Evolutionary conservation across 208 protist genomes (phyloP).

Genomic region (Leishmania lainsoni): DNA sequence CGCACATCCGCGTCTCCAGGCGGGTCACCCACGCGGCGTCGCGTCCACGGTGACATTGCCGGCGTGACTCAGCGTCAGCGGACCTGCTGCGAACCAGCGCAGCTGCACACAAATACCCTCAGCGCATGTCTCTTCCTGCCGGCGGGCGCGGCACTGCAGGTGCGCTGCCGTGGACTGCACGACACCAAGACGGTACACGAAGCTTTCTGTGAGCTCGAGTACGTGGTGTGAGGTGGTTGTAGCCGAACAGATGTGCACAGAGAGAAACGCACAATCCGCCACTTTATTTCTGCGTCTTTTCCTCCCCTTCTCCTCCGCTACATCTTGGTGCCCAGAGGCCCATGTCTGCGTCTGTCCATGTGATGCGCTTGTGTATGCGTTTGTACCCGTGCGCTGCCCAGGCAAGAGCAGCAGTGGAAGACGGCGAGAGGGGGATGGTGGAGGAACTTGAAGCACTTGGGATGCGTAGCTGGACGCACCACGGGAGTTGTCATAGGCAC

Average conservation of each 20-base stretch:
- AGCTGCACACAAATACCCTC: constrained; percentile 48
- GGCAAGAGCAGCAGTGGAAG: not conserved
- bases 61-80: constrained; percentile 10
- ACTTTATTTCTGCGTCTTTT: not conserved
- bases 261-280: not conserved
- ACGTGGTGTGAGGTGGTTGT: constrained; percentile 31
- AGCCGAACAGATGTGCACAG: not conserved
- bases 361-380: not conserved
- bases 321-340: not conserved
- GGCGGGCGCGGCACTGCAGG: constrained; percentile 38
- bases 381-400: not conserved
- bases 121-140: constrained; percentile 51
- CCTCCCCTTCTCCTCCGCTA: not conserved
- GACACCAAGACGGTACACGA: constrained; percentile 37
- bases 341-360: not conserved
- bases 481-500: not conserved
- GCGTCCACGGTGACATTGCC: constrained; percentile 11
- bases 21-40: constrained; percentile 6
- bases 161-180: constrained; percentile 42
- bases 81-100: constrained; percentile 40
- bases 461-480: not conserved
- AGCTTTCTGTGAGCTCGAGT: constrained; percentile 63
- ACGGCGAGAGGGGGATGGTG: not conserved
- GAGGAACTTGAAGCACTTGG: not conserved
- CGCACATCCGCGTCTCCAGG: not conserved